A percentile compares a stretch with the other conserved stretches of the same genome.
Evolutionary conservation across 768 basidiomycete species (phyloP).

Genomic region (Hygrocybe coccinea): DNA sequence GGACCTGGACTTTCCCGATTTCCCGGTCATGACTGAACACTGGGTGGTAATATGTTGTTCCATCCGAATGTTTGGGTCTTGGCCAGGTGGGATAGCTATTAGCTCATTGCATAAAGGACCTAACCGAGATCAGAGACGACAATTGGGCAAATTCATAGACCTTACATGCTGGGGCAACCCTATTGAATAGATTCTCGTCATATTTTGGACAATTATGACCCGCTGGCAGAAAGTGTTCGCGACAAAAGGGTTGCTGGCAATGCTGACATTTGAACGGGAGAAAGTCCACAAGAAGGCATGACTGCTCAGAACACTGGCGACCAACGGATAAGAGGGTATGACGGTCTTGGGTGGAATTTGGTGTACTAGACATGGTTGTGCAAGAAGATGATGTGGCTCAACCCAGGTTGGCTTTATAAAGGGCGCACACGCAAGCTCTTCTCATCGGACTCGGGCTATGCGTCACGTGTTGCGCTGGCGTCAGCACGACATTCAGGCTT

Average conservation of each 20-base stretch:
- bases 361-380: conserved; percentile 9
- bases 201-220: conserved; percentile 66
- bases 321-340: conserved; percentile 59
- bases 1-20: conserved; percentile 39
- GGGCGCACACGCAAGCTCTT: neutral
- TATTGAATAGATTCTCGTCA: conserved; percentile 64
- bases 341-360: conserved; percentile 38
- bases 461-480: too few species aligned
- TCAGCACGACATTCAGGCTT: too few species aligned
- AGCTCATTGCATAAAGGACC: conserved; percentile 76
- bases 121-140: conserved; percentile 20
- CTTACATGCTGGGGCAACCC: conserved; percentile 73
- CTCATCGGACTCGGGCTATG: too few species aligned
- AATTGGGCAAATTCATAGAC: conserved; percentile 8
- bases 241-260: conserved; percentile 65
- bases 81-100: conserved; percentile 67
- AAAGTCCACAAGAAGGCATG: conserved; percentile 75
- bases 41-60: conserved; percentile 64
- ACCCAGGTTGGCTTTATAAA: conserved; percentile 5
- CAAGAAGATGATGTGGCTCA: conserved; percentile 15
- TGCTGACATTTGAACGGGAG: conserved; percentile 84
- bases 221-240: conserved; percentile 70
- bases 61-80: conserved; percentile 80
- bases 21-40: conserved; percentile 68
- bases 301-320: conserved; percentile 61